Base-by-base conservation (phyloP, 2,329 filamentous ascomycete species). In the Colletotrichum higginsianum region DNA sequence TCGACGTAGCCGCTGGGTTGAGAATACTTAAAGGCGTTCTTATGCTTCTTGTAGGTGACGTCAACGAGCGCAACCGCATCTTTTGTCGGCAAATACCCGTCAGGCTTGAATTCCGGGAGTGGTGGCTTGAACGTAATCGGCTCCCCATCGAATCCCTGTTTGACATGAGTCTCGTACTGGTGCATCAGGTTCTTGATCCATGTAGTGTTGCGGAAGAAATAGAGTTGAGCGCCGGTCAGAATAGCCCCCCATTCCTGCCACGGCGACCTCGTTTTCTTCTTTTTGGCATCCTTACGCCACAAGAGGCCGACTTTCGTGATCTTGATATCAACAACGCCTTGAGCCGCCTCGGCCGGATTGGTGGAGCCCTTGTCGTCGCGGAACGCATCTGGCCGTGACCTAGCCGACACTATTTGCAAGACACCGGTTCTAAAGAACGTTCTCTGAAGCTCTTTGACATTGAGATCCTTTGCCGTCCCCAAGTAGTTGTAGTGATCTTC, bases 241-340 rank as follows among this genome's bases (percentile, higher is more conserved):
- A 99, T 93, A 30, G 95, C 96, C 63, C 96, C 96, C 96, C 96
- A 99, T 86, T 99, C 96, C 79, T 98, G 96, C 96, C 96, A 99
- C 1, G 96, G 96, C 13, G 96, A 98, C 53, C 96, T 90, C 0
- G 95, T 93, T 82, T 97, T 97, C 83, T 96, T 96, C 83, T 96
- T 98, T 84, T 97, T 98, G 1, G 88, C 85, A 74, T 98, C 95
- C 80, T 99, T 99, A 55, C 96, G 91, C 96, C 96, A 99, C 42
- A 99, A 81, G 2, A 98, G 85, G 4, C 96, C 96, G 61, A 99
- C 95, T 81, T 98, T 99, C 55, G 96, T 98, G 56, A 98, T 93
- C 76, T 98, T 98, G 79, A 99, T 97, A 81, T 98, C 96, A 13
- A 99, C 96, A 70, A 99, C 93, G 15, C 96, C 96, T 3, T 95